phyloP scores from a whole-genome alignment of 1,284 basidiomycete species.

The Pholiota adiposa region DNA sequence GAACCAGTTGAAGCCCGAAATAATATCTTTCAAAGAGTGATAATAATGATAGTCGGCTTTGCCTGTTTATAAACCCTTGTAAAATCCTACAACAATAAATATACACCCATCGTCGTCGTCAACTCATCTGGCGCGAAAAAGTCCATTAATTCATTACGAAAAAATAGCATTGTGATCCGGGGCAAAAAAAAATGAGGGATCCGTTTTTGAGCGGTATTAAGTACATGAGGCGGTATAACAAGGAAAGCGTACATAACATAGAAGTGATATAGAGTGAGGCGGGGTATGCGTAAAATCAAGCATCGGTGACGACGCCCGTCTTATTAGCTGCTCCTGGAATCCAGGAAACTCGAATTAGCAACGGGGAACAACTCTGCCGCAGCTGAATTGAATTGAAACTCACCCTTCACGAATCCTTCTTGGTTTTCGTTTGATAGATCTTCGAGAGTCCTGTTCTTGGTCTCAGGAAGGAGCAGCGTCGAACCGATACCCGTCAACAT shows the following conservation, averaged over 20 bases:
- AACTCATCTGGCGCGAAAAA: background rate
- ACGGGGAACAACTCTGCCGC: background rate
- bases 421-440: conserved; percentile 74
- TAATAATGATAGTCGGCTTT: too few species aligned
- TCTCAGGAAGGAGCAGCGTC: conserved; percentile 79
- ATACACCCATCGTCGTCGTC: background rate
- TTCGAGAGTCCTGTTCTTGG: conserved; percentile 70
- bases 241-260: background rate
- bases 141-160: background rate
- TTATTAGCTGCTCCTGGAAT: conserved; percentile 12
- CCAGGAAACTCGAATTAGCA: background rate
- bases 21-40: background rate
- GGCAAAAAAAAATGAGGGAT: background rate
- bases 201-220: conserved; percentile 10
- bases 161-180: background rate
- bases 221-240: conserved; percentile 11
- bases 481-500: conserved; percentile 83
- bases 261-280: conserved; percentile 1
- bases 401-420: conserved; percentile 57
- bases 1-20: background rate
- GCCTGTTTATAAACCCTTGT: too few species aligned
- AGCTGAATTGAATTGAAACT: conserved; percentile 3
- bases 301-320: conserved; percentile 6
- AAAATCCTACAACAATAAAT: too few species aligned
- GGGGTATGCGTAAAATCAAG: conserved; percentile 10